Conservation (phyloP, 208 protist species). For the Acanthamoeba divionensis region DNA sequence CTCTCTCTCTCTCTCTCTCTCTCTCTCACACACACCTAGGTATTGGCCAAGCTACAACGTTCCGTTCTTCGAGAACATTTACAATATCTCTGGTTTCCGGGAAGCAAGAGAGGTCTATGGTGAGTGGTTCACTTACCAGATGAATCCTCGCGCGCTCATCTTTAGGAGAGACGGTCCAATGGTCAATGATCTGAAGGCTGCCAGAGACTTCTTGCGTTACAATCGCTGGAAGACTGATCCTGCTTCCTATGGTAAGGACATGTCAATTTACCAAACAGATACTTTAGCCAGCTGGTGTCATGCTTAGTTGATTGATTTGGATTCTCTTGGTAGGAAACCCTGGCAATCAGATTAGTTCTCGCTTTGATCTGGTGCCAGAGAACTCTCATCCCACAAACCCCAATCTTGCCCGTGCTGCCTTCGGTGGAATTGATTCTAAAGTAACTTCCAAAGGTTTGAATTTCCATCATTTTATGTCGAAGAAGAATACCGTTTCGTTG, state of each 20-base stretch:
- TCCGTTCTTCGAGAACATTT: conserved; percentile 81
- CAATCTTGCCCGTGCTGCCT: conserved; percentile 32
- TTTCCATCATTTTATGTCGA: no score
- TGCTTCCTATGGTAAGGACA: conserved; percentile 52
- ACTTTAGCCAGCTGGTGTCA: neutral
- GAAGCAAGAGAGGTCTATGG: conserved; percentile 44
- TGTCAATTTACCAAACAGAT: neutral
- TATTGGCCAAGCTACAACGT: conserved; percentile 87
- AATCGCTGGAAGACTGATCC: conserved; percentile 79
- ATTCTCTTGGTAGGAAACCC: conserved; percentile 13
- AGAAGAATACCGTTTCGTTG: no score
- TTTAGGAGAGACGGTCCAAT: conserved; percentile 69
- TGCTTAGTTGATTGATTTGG: neutral
- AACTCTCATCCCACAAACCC: neutral
- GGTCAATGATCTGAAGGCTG: conserved; percentile 64
- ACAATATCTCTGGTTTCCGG: conserved; percentile 77
- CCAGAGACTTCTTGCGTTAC: conserved; percentile 76
- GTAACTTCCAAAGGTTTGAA: conserved; percentile 40
- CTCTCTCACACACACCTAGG: neutral
- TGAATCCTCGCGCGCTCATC: conserved; percentile 75
- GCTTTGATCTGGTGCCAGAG: conserved; percentile 63
- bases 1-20: neutral
- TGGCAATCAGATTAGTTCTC: conserved; percentile 55
- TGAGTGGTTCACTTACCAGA: conserved; percentile 74
- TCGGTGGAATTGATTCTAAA: conserved; percentile 73